These are phyloP conservation scores for Verticillium zaregamsianum DNA, from an alignment of 2,329 filamentous ascomycete species.

Conservation along the genomic window DNA sequence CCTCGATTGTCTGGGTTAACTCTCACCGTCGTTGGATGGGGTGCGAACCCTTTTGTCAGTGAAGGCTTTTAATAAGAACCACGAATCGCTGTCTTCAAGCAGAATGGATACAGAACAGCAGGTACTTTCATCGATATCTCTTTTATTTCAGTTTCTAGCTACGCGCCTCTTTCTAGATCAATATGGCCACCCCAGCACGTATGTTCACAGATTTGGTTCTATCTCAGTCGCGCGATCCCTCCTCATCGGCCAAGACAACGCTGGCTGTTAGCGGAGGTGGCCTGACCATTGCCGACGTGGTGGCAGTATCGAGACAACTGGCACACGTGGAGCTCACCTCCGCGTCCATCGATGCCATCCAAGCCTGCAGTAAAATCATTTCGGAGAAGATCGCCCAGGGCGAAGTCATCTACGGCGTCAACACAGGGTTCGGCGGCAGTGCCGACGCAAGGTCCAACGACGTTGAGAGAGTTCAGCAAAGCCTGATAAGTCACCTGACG, in stretches of 20 bases:
- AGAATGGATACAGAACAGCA: not conserved
- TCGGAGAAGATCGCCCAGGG: conserved; percentile 4
- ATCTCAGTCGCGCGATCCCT: not conserved
- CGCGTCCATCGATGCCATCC: not conserved
- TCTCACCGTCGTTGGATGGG: not conserved
- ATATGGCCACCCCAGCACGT: not conserved
- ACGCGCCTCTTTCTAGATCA: not conserved
- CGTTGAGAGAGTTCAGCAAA: conserved; percentile 34
- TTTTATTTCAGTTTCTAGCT: not conserved
- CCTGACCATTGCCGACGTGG: conserved; percentile 1
- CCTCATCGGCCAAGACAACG: not conserved
- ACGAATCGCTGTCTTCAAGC: not conserved
- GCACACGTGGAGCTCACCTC: not conserved
- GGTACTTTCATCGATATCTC: not conserved
- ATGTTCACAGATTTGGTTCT: not conserved
- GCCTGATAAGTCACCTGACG: conserved; percentile 23
- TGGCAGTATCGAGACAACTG: conserved; percentile 2
- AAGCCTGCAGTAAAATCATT: conserved; percentile 3
- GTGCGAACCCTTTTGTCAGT: not conserved
- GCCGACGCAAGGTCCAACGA: conserved; percentile 41
- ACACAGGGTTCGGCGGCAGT: conserved; percentile 49
- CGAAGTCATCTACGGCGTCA: conserved; percentile 32
- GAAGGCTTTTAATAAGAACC: not conserved
- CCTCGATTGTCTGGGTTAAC: not conserved
- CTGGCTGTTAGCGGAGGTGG: not conserved